These are phyloP conservation scores for Apiospora saccharicola DNA, from an alignment of 2,329 filamentous ascomycete species.

Conservation along the genomic window DNA sequence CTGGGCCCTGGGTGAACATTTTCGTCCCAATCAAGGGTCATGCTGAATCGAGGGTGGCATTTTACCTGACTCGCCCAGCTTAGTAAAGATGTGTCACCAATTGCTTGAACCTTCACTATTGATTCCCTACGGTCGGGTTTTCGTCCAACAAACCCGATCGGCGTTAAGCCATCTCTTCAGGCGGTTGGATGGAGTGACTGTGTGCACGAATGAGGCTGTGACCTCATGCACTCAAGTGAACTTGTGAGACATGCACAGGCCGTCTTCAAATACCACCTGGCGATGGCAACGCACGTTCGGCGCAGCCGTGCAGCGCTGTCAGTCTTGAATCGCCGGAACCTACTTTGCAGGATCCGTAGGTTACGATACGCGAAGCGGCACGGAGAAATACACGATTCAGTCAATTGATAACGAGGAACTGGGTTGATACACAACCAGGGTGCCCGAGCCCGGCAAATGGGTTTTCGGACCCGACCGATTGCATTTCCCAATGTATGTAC, in stretches of 20 bases:
- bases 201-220: too few relatives aligned
- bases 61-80: not conserved
- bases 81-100: not conserved
- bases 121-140: not conserved
- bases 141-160: too few relatives aligned
- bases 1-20: not conserved
- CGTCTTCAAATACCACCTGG: too few relatives aligned
- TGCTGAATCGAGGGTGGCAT: not conserved
- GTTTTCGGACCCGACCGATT: not conserved
- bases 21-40: not conserved
- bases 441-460: not conserved
- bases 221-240: too few relatives aligned
- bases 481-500: not conserved
- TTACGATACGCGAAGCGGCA: too few relatives aligned
- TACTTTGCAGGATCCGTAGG: not conserved
- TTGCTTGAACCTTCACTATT: not conserved
- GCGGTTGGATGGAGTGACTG: not conserved
- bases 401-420: too few relatives aligned
- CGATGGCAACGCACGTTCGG: too few relatives aligned
- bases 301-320: too few relatives aligned
- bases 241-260: too few relatives aligned
- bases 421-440: not conserved
- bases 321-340: not conserved
- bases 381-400: not conserved
- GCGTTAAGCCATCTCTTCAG: too few relatives aligned